Percentiles rank a stretch among this genome's conserved stretches.
Conservation (phyloP, 139 green algal genomes). For the Volvox africanus region DNA sequence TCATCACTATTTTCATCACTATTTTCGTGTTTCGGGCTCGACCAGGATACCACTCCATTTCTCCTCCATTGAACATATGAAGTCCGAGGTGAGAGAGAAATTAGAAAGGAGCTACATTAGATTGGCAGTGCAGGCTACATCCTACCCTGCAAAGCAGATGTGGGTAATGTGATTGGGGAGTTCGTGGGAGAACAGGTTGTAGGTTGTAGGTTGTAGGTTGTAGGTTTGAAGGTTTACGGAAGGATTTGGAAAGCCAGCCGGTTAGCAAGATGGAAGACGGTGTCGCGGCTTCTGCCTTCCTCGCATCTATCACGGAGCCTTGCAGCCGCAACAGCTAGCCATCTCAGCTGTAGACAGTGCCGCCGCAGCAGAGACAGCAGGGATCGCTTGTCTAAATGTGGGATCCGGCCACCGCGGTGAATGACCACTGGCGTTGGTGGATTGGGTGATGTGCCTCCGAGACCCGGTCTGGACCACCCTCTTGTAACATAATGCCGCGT, state of each 20-base stretch:
- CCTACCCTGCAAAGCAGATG: slow-evolving; percentile 16
- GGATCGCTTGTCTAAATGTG: no score
- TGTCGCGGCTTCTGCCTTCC: not conserved
- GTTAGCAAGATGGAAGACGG: not conserved
- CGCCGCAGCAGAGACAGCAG: not conserved
- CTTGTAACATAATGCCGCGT: no score
- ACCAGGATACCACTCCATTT: not conserved
- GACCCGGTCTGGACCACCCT: no score
- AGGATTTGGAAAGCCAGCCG: not conserved
- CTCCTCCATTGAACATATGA: not conserved
- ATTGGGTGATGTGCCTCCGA: no score
- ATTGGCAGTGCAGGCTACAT: not conserved
- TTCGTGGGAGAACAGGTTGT: not conserved
- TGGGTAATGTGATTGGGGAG: not conserved
- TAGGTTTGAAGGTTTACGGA: not conserved
- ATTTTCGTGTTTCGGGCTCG: not conserved
- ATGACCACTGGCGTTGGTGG: no score
- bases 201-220: not conserved
- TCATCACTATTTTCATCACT: not conserved
- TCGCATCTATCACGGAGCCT: not conserved
- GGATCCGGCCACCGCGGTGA: no score
- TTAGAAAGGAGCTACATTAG: not conserved
- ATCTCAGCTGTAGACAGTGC: no score
- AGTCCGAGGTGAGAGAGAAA: not conserved
- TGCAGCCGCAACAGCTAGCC: no score